phyloP scores from a whole-genome alignment of 164 flowering plant genomes.

The Vitis riparia region DNA sequence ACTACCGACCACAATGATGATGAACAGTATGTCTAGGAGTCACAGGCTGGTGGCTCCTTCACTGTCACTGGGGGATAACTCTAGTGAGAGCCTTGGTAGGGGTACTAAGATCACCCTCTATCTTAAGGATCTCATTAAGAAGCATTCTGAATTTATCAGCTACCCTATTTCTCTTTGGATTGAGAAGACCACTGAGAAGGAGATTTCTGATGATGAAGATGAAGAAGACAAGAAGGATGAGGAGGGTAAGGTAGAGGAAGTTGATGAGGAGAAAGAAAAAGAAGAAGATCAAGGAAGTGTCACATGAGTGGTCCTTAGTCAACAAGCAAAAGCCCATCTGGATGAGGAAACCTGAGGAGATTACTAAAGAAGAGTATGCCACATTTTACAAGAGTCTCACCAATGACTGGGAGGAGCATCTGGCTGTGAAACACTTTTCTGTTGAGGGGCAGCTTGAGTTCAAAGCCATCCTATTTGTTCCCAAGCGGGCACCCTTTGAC shows the following conservation, averaged over 20 bases:
- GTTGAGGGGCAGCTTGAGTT: no score
- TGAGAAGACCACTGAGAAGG: constrained; percentile 8
- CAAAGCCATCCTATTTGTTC: no score
- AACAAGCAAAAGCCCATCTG: constrained; percentile 10
- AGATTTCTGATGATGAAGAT: constrained; percentile 9
- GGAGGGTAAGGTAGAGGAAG: constrained; percentile 6
- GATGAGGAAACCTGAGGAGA: constrained; percentile 13
- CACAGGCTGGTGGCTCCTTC: background rate
- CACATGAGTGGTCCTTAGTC: constrained; percentile 6
- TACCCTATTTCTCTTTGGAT: constrained; percentile 1
- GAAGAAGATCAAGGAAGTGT: constrained; percentile 9
- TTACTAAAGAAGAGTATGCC: constrained; percentile 6
- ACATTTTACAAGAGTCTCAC: constrained; percentile 9
- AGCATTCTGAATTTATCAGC: background rate
- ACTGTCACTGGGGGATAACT: constrained; percentile 1
- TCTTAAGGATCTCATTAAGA: constrained; percentile 8
- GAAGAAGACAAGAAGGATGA: constrained; percentile 8
- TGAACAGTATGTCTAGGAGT: constrained; percentile 1
- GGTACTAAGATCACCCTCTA: constrained; percentile 9
- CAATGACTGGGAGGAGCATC: no score
- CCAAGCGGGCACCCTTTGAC: background rate
- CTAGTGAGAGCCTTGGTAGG: constrained; percentile 6
- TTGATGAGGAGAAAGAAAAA: constrained; percentile 8
- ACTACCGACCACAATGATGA: constrained; percentile 9
- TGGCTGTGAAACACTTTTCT: no score